phyloP scores from a whole-genome alignment of 2,329 filamentous ascomycete genomes.

The Ophioceras dolichostomum region DNA sequence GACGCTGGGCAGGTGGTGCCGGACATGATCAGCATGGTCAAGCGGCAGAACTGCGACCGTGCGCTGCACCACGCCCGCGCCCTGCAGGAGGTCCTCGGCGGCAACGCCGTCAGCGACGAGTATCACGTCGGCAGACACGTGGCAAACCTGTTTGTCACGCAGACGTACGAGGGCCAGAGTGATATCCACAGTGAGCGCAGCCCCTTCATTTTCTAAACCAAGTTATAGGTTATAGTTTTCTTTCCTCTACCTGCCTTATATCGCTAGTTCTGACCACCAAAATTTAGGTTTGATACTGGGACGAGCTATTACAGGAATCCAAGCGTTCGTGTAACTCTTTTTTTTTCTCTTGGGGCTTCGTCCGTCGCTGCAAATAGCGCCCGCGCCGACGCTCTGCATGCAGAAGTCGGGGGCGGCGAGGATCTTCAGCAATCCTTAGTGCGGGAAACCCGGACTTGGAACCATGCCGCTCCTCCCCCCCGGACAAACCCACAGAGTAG shows the following conservation, averaged over 20 bases:
- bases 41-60: constrained; percentile 92
- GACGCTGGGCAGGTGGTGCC: constrained; percentile 78
- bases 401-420: too few relatives aligned
- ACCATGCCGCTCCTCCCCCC: too few relatives aligned
- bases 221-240: too few relatives aligned
- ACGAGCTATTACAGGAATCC: constrained; percentile 48
- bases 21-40: constrained; percentile 96
- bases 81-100: constrained; percentile 92
- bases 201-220: too few relatives aligned
- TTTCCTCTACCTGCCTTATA: too few relatives aligned
- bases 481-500: too few relatives aligned
- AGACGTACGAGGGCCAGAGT: constrained; percentile 97
- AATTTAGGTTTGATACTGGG: constrained; percentile 50
- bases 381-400: too few relatives aligned
- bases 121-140: constrained; percentile 93
- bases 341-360: too few relatives aligned
- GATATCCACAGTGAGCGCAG: constrained; percentile 94
- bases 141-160: constrained; percentile 90
- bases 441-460: too few relatives aligned
- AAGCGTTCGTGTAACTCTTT: constrained; percentile 59
- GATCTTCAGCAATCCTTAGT: too few relatives aligned
- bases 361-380: too few relatives aligned
- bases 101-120: constrained; percentile 96
- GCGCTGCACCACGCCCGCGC: constrained; percentile 68
- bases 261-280: too few relatives aligned